Conservation (phyloP, 140 eudicot species). For the Erigeron philadelphicus region DNA sequence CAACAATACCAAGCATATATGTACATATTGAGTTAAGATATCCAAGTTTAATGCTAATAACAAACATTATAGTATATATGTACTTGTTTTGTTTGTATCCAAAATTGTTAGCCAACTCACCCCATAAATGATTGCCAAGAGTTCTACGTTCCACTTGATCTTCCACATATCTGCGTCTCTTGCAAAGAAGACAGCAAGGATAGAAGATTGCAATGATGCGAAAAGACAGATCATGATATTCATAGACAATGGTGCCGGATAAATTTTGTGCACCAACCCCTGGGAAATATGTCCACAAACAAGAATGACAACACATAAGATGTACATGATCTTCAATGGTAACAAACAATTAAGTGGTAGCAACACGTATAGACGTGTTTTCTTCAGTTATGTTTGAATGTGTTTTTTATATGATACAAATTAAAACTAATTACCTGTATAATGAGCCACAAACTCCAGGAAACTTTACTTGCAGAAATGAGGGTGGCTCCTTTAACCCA, state of each 20-base stretch:
- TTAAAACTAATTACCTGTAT: conserved; percentile 17
- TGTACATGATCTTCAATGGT: background rate
- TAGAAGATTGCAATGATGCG: conserved; percentile 34
- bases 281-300: background rate
- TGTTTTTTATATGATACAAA: too few relatives aligned
- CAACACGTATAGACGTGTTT: too few relatives aligned
- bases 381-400: too few relatives aligned
- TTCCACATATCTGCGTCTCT: conserved; percentile 26
- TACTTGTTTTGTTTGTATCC: background rate
- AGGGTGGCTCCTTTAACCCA: conserved; percentile 34
- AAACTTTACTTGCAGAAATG: conserved; percentile 22
- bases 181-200: conserved; percentile 26
- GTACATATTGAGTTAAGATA: too few relatives aligned
- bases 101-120: conserved; percentile 17
- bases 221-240: conserved; percentile 28
- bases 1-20: too few relatives aligned
- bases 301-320: background rate
- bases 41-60: too few relatives aligned
- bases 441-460: conserved; percentile 32
- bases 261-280: conserved; percentile 26
- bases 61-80: too few relatives aligned
- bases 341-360: too few relatives aligned
- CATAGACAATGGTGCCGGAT: conserved; percentile 26
- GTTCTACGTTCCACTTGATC: conserved; percentile 30
- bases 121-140: conserved; percentile 25